A percentile compares a stretch with the other conserved stretches of the same genome.
Conservation (phyloP, 768 basidiomycete genomes). For the Tricholoma terreum region DNA sequence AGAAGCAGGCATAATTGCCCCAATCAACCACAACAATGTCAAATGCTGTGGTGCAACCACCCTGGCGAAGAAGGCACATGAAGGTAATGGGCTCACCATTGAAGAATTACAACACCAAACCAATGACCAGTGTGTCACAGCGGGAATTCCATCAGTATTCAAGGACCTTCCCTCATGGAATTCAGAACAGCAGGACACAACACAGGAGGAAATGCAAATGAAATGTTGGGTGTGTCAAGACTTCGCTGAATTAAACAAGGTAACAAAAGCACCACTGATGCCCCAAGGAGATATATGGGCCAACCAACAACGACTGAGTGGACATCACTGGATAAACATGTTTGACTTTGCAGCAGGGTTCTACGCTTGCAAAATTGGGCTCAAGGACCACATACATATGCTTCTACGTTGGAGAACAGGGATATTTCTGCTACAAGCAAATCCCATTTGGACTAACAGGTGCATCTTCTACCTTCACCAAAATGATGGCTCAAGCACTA, state of each 20-base stretch:
- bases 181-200: neutral
- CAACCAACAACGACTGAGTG: slow-evolving; percentile 35
- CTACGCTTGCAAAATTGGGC: slow-evolving; percentile 13
- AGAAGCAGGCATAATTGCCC: slow-evolving; percentile 30
- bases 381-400: slow-evolving; percentile 13
- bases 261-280: too few species aligned
- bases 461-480: too few species aligned
- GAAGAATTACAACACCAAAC: neutral
- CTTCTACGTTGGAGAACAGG: slow-evolving; percentile 38
- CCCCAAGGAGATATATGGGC: too few species aligned
- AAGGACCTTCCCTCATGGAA: too few species aligned
- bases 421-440: slow-evolving; percentile 8
- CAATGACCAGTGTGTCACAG: neutral
- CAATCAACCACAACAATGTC: slow-evolving; percentile 28
- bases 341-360: too few species aligned
- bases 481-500: slow-evolving; percentile 9
- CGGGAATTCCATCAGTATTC: too few species aligned
- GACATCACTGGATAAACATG: too few species aligned
- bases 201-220: neutral
- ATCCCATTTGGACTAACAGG: too few species aligned
- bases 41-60: slow-evolving; percentile 33
- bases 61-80: too few species aligned
- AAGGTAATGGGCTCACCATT: neutral
- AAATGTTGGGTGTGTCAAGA: too few species aligned
- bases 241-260: too few species aligned